Percentiles rank a stretch among this genome's conserved stretches.
These are phyloP conservation scores for Erysimum cheiri DNA, from an alignment of 441 rosid genomes.

Conservation along the genomic window DNA sequence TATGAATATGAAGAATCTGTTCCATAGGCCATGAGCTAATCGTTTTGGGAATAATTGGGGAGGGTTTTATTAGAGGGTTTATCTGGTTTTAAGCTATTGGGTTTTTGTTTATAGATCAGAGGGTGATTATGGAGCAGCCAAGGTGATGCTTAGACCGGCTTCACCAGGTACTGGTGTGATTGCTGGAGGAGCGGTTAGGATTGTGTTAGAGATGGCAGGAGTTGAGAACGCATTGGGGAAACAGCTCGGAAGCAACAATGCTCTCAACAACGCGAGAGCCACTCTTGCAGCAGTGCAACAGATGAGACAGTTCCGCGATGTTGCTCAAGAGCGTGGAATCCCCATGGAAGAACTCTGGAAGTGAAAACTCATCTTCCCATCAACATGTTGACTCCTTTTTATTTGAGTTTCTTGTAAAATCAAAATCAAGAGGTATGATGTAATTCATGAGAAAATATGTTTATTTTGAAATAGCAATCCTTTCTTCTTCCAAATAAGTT, in stretches of 20 bases:
- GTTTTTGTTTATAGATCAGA: constrained; percentile 62
- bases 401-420: constrained; percentile 29
- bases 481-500: constrained; percentile 10
- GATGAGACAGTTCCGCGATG: constrained; percentile 86
- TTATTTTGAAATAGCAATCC: constrained; percentile 29
- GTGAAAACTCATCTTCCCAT: constrained; percentile 42
- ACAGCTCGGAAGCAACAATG: constrained; percentile 81
- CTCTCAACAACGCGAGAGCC: constrained; percentile 94
- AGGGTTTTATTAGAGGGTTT: background rate
- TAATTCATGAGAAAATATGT: constrained; percentile 33
- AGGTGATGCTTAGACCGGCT: constrained; percentile 98
- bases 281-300: constrained; percentile 78
- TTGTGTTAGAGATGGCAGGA: constrained; percentile 95
- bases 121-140: constrained; percentile 89
- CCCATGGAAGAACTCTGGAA: constrained; percentile 97
- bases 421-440: constrained; percentile 31
- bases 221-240: constrained; percentile 89
- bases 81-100: background rate
- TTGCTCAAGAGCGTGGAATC: constrained; percentile 87
- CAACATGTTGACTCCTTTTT: too few relatives aligned
- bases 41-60: background rate
- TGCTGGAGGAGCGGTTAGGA: constrained; percentile 95
- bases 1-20: background rate
- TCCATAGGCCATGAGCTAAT: background rate
- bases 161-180: constrained; percentile 95